These are phyloP conservation scores for Rhizopogon vinicolor DNA, from an alignment of 768 basidiomycete genomes.

Conservation along the genomic window DNA sequence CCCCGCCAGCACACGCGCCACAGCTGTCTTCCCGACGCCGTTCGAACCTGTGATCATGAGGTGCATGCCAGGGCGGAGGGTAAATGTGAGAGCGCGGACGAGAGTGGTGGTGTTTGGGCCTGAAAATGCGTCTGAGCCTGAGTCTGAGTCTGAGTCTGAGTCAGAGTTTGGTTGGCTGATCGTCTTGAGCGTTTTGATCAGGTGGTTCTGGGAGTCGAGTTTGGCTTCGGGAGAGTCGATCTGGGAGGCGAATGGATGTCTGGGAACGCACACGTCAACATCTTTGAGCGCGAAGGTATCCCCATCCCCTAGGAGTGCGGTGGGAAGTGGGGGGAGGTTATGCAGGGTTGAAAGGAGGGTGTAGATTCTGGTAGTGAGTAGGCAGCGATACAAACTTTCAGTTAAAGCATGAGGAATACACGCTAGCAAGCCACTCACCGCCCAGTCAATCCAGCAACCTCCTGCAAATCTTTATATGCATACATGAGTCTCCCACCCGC, in stretches of 20 bases:
- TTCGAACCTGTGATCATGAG: conserved; percentile 92
- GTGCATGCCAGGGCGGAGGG: conserved; percentile 71
- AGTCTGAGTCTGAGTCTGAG: conserved; percentile 7
- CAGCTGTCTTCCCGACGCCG: conserved; percentile 87
- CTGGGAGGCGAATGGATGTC: neutral
- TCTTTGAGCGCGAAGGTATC: conserved; percentile 57
- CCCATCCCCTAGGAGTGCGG: conserved; percentile 24
- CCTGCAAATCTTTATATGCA: conserved; percentile 91
- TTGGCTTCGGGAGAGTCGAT: neutral
- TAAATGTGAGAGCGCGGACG: conserved; percentile 64
- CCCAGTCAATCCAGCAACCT: conserved; percentile 91
- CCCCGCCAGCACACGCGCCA: conserved; percentile 85
- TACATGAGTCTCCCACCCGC: conserved; percentile 96
- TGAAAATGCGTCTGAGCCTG: conserved; percentile 6
- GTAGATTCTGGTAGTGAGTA: conserved; percentile 54
- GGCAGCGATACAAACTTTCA: neutral
- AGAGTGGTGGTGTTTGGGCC: conserved; percentile 33
- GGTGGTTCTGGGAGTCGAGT: neutral
- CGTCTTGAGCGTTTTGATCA: neutral
- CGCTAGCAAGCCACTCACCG: conserved; percentile 11
- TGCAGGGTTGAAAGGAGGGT: conserved; percentile 83
- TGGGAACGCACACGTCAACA: conserved; percentile 69
- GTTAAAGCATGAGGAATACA: no score
- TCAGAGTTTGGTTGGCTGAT: neutral
- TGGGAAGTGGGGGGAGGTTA: conserved; percentile 53